Base-by-base conservation (phyloP, 2,329 filamentous ascomycete genomes). In the Gremmenia infestans region DNA sequence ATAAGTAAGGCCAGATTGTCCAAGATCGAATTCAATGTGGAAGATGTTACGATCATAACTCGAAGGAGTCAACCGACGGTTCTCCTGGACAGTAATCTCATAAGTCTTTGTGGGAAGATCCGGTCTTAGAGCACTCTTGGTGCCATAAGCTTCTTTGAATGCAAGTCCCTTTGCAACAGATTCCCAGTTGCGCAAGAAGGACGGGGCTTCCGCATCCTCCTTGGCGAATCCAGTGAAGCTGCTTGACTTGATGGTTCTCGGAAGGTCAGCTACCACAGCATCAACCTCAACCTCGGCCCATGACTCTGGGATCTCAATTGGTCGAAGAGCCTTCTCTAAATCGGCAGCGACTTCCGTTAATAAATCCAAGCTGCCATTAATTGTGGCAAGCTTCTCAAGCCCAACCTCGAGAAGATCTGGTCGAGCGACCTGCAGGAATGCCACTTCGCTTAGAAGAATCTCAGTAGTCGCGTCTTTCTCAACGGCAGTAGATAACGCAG, bases 1-100 rank as follows among this genome's bases (percentile, higher is more conserved):
- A 76, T 99, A 99, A 43, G 84, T 96, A 62, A 99, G 84, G 40
- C 92, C 93, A 36, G 93, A 96, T 67, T 87, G 76, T 58, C 93
- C 93, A 23, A 99, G 83, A 70, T 97, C 94, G 68, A 99, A 99
- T 75, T 99, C 94, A 60, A 99, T 97, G 77, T 99, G 94, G 87
- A 99, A 99, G 74, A 99, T 97, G 80, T 99, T 97, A 66, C 94
- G 91, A 73, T 97, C 92, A 71, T 99, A 99, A 35, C 86, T 88
- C 23, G 74, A 68, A 3, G 94, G 94, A 0, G 94, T 99, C 54
- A 99, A 82, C 61, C 94, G 86, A 60, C 94, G 89, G 76, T 96
- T 97, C 78, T 97, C 94, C 78, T 95, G 91, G 73, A 99, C 92
- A 53, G 85, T 87, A 53, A 97, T 88, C 43, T 91, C 89, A 67